Base-by-base conservation (phyloP, 2,329 filamentous ascomycete species). In the Penicillium sp. region DNA sequence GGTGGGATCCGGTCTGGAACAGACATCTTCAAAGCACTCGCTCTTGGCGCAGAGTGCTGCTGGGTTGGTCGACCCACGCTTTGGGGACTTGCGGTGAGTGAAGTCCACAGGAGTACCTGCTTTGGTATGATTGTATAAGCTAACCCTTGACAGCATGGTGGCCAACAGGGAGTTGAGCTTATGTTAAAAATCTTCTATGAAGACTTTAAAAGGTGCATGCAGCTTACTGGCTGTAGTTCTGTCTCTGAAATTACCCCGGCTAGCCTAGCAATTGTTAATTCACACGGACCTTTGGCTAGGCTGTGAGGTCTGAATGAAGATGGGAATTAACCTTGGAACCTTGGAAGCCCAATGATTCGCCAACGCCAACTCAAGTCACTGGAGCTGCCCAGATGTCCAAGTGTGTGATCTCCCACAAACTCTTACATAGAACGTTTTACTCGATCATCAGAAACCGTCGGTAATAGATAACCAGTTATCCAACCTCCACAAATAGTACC, bases 11-110 rank as follows among this genome's bases (percentile, higher is more conserved):
- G 70, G 9, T 59, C 66, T n/a, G 70, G 71, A 0, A 61, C 55
- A 4, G 71, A 72, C 53, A 69, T 73, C 6, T 73, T 73, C 63
- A 74, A 73, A 47, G 70, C 71, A 5, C 16, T 72, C 34, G 71
- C 71, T 9, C 55, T 74, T 32, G 70, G 71, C 5, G 71, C 71
- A 5, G 62, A 70, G 8, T 64, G 62, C 38, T 68, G 63, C 47
- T 72, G 67, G 59, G 65, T 71, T 39, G 71, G 69, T 9, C 56
- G 72, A 24, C 65, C 67, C 13, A 58, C 65, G 34, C 58, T 72
- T 34, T 74, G 71, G 72, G 70, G 70, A 0, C 59, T 72, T 39
- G 69, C 69, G 32, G 71, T 72, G 59, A 58, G 66, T 60, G 10
- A 36, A 36, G 9, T 16, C 18, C 32, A 32, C 21, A 16, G 24